Conservation (phyloP, 768 basidiomycete genomes). For the Mycena indigotica region DNA sequence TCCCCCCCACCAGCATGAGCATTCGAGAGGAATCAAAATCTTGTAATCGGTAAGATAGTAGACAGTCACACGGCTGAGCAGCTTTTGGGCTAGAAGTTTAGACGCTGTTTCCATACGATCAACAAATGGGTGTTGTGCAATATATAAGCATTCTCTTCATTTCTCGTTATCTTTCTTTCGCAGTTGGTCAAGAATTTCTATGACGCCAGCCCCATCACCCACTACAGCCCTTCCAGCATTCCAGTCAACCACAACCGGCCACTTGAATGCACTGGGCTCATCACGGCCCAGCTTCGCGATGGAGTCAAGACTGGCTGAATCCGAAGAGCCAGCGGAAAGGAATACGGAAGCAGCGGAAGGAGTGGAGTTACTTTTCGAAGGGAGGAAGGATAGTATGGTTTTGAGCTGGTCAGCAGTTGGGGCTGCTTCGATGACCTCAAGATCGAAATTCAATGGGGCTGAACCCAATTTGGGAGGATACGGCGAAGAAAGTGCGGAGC, state of each 20-base stretch:
- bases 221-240: slow-evolving; percentile 61
- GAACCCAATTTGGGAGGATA: slow-evolving; percentile 58
- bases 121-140: neutral
- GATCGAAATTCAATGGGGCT: slow-evolving; percentile 64
- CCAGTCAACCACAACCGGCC: slow-evolving; percentile 86
- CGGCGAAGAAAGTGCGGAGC: slow-evolving; percentile 56
- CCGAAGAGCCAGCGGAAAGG: slow-evolving; percentile 53
- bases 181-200: slow-evolving; percentile 62
- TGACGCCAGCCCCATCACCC: slow-evolving; percentile 73
- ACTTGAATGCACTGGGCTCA: slow-evolving; percentile 66
- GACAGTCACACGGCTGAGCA: neutral
- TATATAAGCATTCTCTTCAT: neutral
- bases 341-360: slow-evolving; percentile 47
- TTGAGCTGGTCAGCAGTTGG: slow-evolving; percentile 71
- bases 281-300: slow-evolving; percentile 53
- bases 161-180: slow-evolving; percentile 67
- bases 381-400: slow-evolving; percentile 66
- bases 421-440: slow-evolving; percentile 68
- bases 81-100: neutral
- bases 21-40: neutral
- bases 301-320: slow-evolving; percentile 42
- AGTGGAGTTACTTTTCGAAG: slow-evolving; percentile 32
- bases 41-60: neutral
- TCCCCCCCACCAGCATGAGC: neutral
- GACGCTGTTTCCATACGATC: neutral